phyloP scores from a whole-genome alignment of 73 alveolate species.

The Uronychia binucleata region DNA sequence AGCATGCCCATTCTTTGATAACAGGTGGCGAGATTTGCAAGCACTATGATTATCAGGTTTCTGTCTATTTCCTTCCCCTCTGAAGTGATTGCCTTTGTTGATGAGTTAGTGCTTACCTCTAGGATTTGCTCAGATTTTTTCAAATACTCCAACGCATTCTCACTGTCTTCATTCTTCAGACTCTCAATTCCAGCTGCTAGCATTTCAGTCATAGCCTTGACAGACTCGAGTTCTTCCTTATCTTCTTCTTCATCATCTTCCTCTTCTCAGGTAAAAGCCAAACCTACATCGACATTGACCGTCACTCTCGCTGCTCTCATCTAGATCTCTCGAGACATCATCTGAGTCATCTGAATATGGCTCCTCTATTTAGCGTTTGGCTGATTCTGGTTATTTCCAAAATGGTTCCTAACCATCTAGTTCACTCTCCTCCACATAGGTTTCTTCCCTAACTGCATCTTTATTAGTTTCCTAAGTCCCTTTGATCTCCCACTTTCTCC shows the following conservation, averaged over 20 bases:
- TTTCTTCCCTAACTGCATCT: no score
- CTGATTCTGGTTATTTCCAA: no score
- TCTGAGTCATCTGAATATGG: no score
- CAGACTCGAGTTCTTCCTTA: not conserved
- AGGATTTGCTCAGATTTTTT: conserved; percentile 58
- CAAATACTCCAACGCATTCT: conserved; percentile 55
- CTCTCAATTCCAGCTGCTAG: conserved; percentile 42
- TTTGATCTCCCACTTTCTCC: no score
- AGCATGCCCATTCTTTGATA: conserved; percentile 59
- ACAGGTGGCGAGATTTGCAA: conserved; percentile 65
- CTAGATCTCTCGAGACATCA: no score
- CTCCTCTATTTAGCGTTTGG: no score
- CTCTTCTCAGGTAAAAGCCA: not conserved
- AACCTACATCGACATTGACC: not conserved
- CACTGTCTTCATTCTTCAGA: conserved; percentile 47
- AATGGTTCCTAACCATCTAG: no score
- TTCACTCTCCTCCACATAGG: no score
- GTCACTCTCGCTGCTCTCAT: not conserved
- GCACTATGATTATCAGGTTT: conserved; percentile 51
- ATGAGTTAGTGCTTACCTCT: conserved; percentile 21
- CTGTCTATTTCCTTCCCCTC: conserved; percentile 66
- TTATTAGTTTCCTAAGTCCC: no score
- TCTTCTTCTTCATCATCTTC: conserved; percentile 10
- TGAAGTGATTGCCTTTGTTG: conserved; percentile 6
- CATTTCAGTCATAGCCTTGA: not conserved